Conservation (phyloP, 2,329 filamentous ascomycete species). For the Fusarium foetens region DNA sequence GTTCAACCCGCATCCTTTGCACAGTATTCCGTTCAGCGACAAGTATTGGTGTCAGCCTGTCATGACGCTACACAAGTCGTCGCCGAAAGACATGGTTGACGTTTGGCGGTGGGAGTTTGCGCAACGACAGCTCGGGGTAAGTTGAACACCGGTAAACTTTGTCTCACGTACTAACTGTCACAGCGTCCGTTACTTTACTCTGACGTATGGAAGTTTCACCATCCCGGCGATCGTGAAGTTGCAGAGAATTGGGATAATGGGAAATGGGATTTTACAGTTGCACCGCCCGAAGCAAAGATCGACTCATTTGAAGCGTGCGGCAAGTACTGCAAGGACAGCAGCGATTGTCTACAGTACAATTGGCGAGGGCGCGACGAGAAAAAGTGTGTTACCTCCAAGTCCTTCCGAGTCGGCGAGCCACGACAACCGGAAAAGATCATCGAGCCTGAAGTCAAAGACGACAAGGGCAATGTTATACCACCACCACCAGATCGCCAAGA, state of each 20-base stretch:
- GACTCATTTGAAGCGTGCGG: constrained; percentile 44
- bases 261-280: constrained; percentile 46
- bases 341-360: constrained; percentile 46
- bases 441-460: constrained; percentile 40
- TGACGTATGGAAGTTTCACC: constrained; percentile 52
- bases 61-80: constrained; percentile 60
- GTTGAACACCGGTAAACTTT: constrained; percentile 4
- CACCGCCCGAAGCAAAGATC: constrained; percentile 40
- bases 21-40: constrained; percentile 59
- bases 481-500: constrained; percentile 31
- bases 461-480: constrained; percentile 40
- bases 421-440: constrained; percentile 41
- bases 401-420: constrained; percentile 44
- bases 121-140: constrained; percentile 47
- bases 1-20: constrained; percentile 61
- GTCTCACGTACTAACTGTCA: constrained; percentile 22
- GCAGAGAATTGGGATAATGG: constrained; percentile 48
- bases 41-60: constrained; percentile 63
- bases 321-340: constrained; percentile 42
- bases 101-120: constrained; percentile 59
- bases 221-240: constrained; percentile 42
- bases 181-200: constrained; percentile 51
- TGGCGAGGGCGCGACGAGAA: constrained; percentile 48
- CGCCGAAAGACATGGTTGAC: constrained; percentile 58
- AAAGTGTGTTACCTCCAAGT: constrained; percentile 44